A percentile compares a stretch with the other conserved stretches of the same genome.
These are phyloP conservation scores for Neurospora discreta DNA, from an alignment of 495 filamentous ascomycete species.

Conservation along the genomic window DNA sequence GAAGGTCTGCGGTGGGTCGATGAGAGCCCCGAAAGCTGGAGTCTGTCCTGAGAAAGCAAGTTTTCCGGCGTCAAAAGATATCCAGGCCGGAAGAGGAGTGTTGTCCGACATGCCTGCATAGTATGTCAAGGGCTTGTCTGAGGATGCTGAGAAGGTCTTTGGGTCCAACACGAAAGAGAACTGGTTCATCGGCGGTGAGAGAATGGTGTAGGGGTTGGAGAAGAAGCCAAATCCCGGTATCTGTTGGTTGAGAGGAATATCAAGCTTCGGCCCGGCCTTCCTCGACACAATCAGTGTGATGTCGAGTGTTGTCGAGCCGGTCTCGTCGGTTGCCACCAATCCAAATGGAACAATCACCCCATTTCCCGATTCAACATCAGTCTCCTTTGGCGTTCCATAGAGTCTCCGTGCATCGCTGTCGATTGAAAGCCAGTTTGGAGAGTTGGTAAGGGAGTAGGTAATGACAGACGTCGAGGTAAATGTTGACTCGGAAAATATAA, in stretches of 20 bases:
- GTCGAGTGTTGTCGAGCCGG: conserved; percentile 43
- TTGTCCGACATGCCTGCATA: conserved; percentile 70
- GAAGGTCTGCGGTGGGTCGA: conserved; percentile 59
- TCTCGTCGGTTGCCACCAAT: conserved; percentile 49
- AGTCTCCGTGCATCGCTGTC: conserved; percentile 50
- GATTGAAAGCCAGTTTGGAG: conserved; percentile 59
- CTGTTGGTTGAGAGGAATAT: conserved; percentile 27
- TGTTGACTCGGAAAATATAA: conserved; percentile 57
- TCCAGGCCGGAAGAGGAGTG: conserved; percentile 79
- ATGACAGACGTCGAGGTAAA: conserved; percentile 46
- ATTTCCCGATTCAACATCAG: conserved; percentile 42
- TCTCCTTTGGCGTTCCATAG: conserved; percentile 49
- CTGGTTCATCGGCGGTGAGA: conserved; percentile 23
- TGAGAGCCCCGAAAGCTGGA: conserved; percentile 49
- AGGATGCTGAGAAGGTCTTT: conserved; percentile 27
- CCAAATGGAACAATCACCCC: conserved; percentile 37
- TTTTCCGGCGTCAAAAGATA: conserved; percentile 53
- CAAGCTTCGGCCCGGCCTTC: conserved; percentile 26
- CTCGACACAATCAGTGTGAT: conserved; percentile 53
- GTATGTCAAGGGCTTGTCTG: conserved; percentile 36
- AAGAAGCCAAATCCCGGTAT: conserved; percentile 29
- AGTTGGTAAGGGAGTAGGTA: conserved; percentile 49
- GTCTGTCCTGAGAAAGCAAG: conserved; percentile 68
- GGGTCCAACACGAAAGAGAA: conserved; percentile 28
- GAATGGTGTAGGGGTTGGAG: conserved; percentile 27